Evolutionary conservation across 1,284 basidiomycete genomes (phyloP).

Genomic region (Sanghuangporus weigelae): DNA sequence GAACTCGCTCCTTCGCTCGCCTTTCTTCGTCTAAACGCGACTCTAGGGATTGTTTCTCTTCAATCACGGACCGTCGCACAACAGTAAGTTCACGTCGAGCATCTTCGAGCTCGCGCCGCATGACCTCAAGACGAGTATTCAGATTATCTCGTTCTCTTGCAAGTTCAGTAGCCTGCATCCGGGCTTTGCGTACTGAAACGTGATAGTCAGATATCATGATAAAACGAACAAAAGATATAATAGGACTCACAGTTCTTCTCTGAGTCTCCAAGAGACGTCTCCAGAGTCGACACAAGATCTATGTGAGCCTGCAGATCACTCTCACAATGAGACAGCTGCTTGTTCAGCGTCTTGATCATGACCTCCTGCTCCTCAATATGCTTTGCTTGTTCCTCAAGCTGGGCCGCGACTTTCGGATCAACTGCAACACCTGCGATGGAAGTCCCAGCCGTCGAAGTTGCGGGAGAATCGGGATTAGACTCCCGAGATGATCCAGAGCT

Average conservation of each 20-base stretch:
- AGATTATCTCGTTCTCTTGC: constrained; percentile 78
- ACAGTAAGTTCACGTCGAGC: constrained; percentile 72
- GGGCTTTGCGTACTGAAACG: constrained; percentile 75
- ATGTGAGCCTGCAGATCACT: constrained; percentile 87
- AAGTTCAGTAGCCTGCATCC: constrained; percentile 84
- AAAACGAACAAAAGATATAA: constrained; percentile 4
- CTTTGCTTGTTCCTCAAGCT: constrained; percentile 70
- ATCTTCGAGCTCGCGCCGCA: constrained; percentile 67
- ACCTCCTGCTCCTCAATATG: constrained; percentile 78
- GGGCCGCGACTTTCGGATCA: constrained; percentile 53
- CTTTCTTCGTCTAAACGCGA: constrained; percentile 77
- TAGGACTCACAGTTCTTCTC: constrained; percentile 78
- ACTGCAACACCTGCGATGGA: constrained; percentile 29
- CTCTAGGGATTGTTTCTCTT: constrained; percentile 82
- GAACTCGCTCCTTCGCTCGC: constrained; percentile 74
- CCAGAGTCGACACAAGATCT: constrained; percentile 80
- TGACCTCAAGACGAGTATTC: constrained; percentile 53
- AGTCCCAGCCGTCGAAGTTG: constrained; percentile 53
- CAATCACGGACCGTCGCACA: constrained; percentile 72
- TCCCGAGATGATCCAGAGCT: constrained; percentile 50
- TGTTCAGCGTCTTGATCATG: constrained; percentile 90
- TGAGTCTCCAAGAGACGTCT: constrained; percentile 80
- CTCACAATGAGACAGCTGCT: constrained; percentile 88
- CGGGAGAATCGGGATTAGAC: constrained; percentile 57
- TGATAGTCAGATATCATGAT: constrained; percentile 15